Evolutionary conservation across 257 asterid genomes (phyloP), one percentile per base, ranked within the genome.

Genomic region (Primulina huaijiensis): DNA sequence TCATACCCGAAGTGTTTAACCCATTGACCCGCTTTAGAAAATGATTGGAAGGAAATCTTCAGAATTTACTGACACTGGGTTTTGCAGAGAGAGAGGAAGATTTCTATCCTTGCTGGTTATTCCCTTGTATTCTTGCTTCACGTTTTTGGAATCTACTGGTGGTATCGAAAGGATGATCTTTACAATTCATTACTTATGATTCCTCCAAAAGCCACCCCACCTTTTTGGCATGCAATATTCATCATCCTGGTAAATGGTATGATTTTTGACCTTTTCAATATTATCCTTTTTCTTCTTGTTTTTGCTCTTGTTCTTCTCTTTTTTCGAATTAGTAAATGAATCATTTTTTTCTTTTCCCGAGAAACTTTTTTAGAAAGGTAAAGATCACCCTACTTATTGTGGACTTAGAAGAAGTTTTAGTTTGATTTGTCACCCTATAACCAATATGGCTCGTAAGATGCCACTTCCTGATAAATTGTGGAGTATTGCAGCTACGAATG

Each of bases 171-270:
- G 66, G 93, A 83, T 74, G 88, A 78, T 52, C 76, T 90, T 73
- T 83, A 83, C 74, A 79, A 79, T 74, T 84, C 94, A 4, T 76
- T 90, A 27, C 70, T 83, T 62, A 83, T 90, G 97, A 79, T 88
- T 76, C 97, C 97, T 52, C 94, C 93, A 0, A 88, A 90, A 70
- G 78, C 83, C 40, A 81, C 87, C 74, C 97, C 94, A 17, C 97
- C 97, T 60, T 90, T 90, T 75, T 90, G 92, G 97, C 93, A 87
- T 82, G 96, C 92, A 21, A 50, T 88, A 66, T 90, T 90, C 81
- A 78, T 81, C 75, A 82, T 90, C 81, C 80, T 90, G 40, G 90
- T 90, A 11, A 90, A 90, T 29, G 96, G 97, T 90, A 76, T 55
- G 83, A 8, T 64, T 67, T 71, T 72, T 60, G 31, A 27, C 62